Evolutionary conservation across 2,329 filamentous ascomycete species (phyloP).

Genomic region (Ophiostoma sp.): DNA sequence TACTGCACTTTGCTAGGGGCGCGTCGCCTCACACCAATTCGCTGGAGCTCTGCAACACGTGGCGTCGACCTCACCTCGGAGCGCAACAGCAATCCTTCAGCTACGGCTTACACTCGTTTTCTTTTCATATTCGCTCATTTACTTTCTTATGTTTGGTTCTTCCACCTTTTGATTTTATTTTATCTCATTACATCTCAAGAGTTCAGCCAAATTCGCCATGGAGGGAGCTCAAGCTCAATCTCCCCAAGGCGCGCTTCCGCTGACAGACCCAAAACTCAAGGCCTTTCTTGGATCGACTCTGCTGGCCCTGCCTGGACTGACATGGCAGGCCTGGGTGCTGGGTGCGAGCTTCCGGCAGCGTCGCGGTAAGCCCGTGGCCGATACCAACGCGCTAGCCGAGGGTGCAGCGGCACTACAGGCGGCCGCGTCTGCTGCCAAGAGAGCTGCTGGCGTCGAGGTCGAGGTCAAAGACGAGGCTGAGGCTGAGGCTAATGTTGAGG

Average conservation of each 20-base stretch:
- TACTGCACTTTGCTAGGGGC: background rate
- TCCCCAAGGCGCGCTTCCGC: slow-evolving; percentile 5
- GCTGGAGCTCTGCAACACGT: slow-evolving; percentile 7
- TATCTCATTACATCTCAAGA: background rate
- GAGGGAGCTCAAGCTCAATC: slow-evolving; percentile 10
- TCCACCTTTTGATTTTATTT: background rate
- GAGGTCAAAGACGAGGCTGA: background rate
- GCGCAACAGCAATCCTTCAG: background rate
- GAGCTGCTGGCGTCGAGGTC: background rate
- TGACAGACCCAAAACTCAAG: slow-evolving; percentile 20
- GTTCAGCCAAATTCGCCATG: slow-evolving; percentile 17
- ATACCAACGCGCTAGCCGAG: slow-evolving; percentile 20
- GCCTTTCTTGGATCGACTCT: slow-evolving; percentile 26
- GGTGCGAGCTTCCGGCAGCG: slow-evolving; percentile 26
- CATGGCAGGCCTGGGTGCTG: slow-evolving; percentile 27
- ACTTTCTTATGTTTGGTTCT: background rate
- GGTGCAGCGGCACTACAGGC: slow-evolving; percentile 15
- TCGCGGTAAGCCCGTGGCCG: slow-evolving; percentile 21
- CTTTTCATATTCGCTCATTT: background rate
- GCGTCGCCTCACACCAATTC: slow-evolving; percentile 6
- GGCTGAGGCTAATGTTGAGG: background rate
- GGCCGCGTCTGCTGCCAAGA: slow-evolving; percentile 17
- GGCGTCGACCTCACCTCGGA: background rate
- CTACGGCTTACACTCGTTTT: background rate
- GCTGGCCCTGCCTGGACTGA: slow-evolving; percentile 27